phyloP scores from a whole-genome alignment of 345 rosid genomes.

The Crucihimalaya himalaica region DNA sequence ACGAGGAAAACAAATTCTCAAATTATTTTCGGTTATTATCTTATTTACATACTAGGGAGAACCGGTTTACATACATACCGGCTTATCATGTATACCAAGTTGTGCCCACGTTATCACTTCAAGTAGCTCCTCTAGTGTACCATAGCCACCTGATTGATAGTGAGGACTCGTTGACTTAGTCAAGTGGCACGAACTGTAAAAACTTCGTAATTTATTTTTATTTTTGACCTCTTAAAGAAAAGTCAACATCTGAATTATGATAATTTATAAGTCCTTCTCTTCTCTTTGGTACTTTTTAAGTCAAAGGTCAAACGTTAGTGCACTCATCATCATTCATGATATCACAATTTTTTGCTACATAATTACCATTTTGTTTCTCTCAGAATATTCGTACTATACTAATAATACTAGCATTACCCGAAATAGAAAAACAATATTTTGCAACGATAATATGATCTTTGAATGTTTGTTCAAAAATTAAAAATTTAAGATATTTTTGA shows the following conservation, averaged over 20 bases:
- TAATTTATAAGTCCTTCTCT: neutral
- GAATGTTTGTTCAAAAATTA: neutral
- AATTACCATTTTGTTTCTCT: neutral
- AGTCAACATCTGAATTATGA: conserved; percentile 36
- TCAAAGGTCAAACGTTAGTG: conserved; percentile 29
- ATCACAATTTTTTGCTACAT: neutral
- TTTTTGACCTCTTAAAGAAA: conserved; percentile 11
- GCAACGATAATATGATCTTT: neutral
- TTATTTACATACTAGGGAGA: neutral
- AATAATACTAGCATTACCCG: neutral
- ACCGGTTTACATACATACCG: conserved; percentile 42
- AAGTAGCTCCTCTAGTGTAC: conserved; percentile 66
- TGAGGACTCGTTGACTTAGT: neutral
- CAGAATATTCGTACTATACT: neutral
- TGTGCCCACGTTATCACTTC: conserved; percentile 67
- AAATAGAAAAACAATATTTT: neutral
- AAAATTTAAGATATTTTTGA: neutral
- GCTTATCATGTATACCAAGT: conserved; percentile 64
- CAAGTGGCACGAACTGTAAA: conserved; percentile 13
- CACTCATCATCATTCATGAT: conserved; percentile 5
- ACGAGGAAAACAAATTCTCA: neutral
- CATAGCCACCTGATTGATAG: conserved; percentile 55
- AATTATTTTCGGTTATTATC: neutral
- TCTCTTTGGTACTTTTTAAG: conserved; percentile 12
- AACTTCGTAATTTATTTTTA: neutral